Evolutionary conservation across 495 filamentous ascomycete species (phyloP).

Genomic region (Penicillium herquei): DNA sequence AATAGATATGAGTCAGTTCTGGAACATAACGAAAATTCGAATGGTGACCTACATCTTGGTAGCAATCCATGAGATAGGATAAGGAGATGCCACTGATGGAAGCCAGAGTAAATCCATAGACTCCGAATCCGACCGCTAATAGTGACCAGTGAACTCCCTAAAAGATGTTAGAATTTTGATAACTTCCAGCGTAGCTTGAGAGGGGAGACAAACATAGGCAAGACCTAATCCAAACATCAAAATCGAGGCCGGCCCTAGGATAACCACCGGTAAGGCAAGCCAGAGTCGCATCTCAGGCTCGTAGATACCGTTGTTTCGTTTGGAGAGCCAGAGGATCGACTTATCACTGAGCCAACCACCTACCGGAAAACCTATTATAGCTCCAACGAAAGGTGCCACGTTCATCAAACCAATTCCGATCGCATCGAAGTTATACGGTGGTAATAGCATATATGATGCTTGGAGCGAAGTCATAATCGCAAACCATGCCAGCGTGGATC

Average conservation of each 20-base stretch:
- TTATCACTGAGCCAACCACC: slow-evolving; percentile 37
- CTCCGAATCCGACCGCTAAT: slow-evolving; percentile 28
- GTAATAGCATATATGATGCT: slow-evolving; percentile 28
- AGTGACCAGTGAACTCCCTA: slow-evolving; percentile 29
- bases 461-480: slow-evolving; percentile 31
- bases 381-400: slow-evolving; percentile 38
- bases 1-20: not conserved
- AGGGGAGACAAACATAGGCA: slow-evolving; percentile 17
- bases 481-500: slow-evolving; percentile 31
- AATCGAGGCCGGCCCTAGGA: slow-evolving; percentile 23
- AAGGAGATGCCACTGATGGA: slow-evolving; percentile 25
- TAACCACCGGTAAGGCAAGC: slow-evolving; percentile 25
- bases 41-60: slow-evolving; percentile 28
- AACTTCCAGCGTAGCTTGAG: not conserved
- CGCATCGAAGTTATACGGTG: slow-evolving; percentile 41
- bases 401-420: slow-evolving; percentile 37
- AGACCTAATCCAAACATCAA: slow-evolving; percentile 37
- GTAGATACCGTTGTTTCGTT: slow-evolving; percentile 39
- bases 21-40: not conserved
- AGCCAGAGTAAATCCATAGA: slow-evolving; percentile 24
- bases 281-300: slow-evolving; percentile 44
- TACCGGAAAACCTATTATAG: slow-evolving; percentile 31
- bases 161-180: not conserved
- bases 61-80: slow-evolving; percentile 37
- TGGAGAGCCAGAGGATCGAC: slow-evolving; percentile 31